Base-by-base conservation (phyloP, 768 basidiomycete species). In the Collybia nuda region DNA sequence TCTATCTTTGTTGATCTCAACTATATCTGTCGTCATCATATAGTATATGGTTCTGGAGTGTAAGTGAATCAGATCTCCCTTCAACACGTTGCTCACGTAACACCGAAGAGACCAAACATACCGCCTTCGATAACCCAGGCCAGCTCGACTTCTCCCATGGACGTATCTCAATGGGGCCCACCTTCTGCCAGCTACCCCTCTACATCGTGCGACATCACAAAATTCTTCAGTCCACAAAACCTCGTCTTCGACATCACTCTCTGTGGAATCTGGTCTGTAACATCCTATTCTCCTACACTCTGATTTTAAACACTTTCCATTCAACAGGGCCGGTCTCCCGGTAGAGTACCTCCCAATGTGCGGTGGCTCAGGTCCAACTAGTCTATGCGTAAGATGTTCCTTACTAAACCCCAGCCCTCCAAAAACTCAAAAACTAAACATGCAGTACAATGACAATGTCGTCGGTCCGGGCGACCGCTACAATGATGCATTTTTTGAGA, bases 401-500 rank as follows among this genome's bases (percentile, higher is more conserved):
- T n/a, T n/a, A n/a, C 47, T 38, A 35, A n/a, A 21, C 8, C 36
- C 14, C 39, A 26, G 14, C 44, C 35, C 24, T 26, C 24, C n/a
- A n/a, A 26, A 4, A 26, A 26, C 24, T 26, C 24, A 26, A 26
- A 26, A 15, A 14, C 12, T 44, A 46, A 53, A n/a, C 18, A 4
- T 28, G 4, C 44, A 79, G 70, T 81, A 80, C 58, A 70, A 71
- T 22, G 78, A 79, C 59, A 79, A 77, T 53, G 78, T 81, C 14
- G 67, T 77, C 40, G 75, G 76, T 23, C 60, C 73, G 3, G 75
- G 74, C 7, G 62, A 58, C 36, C 67, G 67, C 47, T 78, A 70
- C 57, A 63, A 73, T 57, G 58, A 70, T 26, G 77, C 78, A 2
- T 85, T 80, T 66, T 90, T 88, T 57, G 85, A 88, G 64, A 73